Conservation (phyloP, 441 rosid genomes). For the Isatis lusitanica region DNA sequence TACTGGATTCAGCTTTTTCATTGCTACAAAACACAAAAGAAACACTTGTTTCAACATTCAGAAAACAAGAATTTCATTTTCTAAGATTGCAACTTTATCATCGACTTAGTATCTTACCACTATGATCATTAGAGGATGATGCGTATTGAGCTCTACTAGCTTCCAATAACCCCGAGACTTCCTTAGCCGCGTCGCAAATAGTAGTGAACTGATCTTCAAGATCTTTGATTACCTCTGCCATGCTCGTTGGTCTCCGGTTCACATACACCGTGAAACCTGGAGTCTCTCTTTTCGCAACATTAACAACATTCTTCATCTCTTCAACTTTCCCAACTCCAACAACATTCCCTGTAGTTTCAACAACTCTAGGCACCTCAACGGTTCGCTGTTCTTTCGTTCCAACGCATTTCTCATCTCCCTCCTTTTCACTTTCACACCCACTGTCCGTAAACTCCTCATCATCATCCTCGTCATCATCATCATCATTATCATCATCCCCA, state of each 20-base stretch:
- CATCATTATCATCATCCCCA: constrained; percentile 38
- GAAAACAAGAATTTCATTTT: too few species aligned
- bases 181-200: constrained; percentile 70
- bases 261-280: constrained; percentile 93
- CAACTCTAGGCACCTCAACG: constrained; percentile 49
- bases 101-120: constrained; percentile 70
- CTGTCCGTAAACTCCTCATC: constrained; percentile 54
- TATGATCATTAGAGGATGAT: constrained; percentile 57
- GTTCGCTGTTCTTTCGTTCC: constrained; percentile 48
- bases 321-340: constrained; percentile 51
- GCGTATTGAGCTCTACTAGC: constrained; percentile 73
- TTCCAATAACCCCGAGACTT: constrained; percentile 78
- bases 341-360: constrained; percentile 53
- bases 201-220: constrained; percentile 77
- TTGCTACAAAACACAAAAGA: constrained; percentile 54
- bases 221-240: constrained; percentile 92
- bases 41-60: not conserved
- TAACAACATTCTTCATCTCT: constrained; percentile 53
- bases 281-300: constrained; percentile 46
- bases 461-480: constrained; percentile 41
- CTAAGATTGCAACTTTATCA: not conserved
- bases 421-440: constrained; percentile 33
- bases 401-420: constrained; percentile 46
- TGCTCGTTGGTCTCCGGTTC: constrained; percentile 87
- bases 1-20: constrained; percentile 92